Evolutionary conservation across 1,284 basidiomycete genomes (phyloP).

Genomic region (Ustilago lituana): DNA sequence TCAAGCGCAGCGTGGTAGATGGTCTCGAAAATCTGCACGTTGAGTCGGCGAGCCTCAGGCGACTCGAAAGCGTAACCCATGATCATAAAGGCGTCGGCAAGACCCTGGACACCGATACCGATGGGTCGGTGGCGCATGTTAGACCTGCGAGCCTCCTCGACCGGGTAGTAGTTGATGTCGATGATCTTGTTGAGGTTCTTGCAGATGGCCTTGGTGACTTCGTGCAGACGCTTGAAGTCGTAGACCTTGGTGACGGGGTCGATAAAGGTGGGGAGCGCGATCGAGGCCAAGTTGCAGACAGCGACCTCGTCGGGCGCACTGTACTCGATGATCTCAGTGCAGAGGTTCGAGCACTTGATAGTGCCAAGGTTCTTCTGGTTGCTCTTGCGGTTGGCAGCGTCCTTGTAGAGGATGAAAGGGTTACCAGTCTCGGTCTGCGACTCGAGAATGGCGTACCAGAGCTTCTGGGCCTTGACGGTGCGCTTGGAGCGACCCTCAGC

Average conservation of each 20-base stretch:
- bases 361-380: constrained; percentile 99
- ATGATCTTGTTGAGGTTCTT: constrained; percentile 92
- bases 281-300: constrained; percentile 97
- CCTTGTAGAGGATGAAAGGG: constrained; percentile 98
- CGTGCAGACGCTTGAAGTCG: constrained; percentile 94
- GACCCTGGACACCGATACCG: constrained; percentile 96
- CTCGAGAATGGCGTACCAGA: constrained; percentile 98
- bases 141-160: constrained; percentile 86
- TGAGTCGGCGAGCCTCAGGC: constrained; percentile 83
- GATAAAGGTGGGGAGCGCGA: constrained; percentile 81
- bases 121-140: constrained; percentile 99
- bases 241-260: constrained; percentile 68
- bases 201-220: constrained; percentile 78
- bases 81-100: constrained; percentile 98
- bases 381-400: constrained; percentile 69
- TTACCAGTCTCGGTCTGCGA: constrained; percentile 98
- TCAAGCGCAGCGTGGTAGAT: constrained; percentile 97
- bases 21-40: constrained; percentile 97
- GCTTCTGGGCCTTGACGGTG: constrained; percentile 92
- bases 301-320: constrained; percentile 97
- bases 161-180: constrained; percentile 90
- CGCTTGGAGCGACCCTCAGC: constrained; percentile 87
- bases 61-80: constrained; percentile 96
- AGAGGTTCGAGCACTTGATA: constrained; percentile 99
- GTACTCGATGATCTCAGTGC: constrained; percentile 99